Base-by-base conservation (phyloP, 768 basidiomycete genomes). In the Cystofilobasidium macerans region DNA sequence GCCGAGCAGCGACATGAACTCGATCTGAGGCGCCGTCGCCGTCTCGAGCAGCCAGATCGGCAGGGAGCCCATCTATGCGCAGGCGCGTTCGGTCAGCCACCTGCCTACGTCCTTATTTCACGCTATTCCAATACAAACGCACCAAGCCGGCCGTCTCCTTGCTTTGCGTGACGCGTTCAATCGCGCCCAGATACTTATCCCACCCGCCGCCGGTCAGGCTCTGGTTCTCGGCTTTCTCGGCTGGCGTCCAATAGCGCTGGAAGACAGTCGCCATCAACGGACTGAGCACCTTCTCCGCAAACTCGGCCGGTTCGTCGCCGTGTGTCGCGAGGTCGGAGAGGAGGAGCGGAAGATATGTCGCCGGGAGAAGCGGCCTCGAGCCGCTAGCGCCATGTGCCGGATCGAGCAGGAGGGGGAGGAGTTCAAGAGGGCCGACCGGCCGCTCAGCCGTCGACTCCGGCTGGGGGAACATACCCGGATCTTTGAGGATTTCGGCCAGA, bases 401-500 rank as follows among this genome's bases (percentile, higher is more conserved):
- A 9, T 86, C 85, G 20, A 97, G 78, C 18, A 99, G 81, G n/a
- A 87, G 82, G 0, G 79, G 80, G n/a, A 91, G 80, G 38, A 98
- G 82, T 73, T 98, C 95, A 22, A 82, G 77, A 1, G 88, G 79
- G 16, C 94, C 94, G 59, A 87, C 77, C 1, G 79, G 78, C 72
- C 86, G 86, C 11, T 30, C 13, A 18, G 32, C 38, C 47, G 56
- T 54, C 59, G 61, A 68, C 26, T 76, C 63, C 13, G 92, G 93
- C 70, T 95, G 89, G 57, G 90, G 88, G 70, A 99, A 98, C 86
- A 97, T 93, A 43, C 85, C 85, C 1, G 93, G 88, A 67, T 93
- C 92, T 76, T 93, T 90, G 13, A 99, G 78, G 28, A 82, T 87
- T 57, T 97, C 80, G 7, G 92, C 93, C 14, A 73, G 59, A 86